Conservation (phyloP, 257 asterid species). For the Mitragyna speciosa region DNA sequence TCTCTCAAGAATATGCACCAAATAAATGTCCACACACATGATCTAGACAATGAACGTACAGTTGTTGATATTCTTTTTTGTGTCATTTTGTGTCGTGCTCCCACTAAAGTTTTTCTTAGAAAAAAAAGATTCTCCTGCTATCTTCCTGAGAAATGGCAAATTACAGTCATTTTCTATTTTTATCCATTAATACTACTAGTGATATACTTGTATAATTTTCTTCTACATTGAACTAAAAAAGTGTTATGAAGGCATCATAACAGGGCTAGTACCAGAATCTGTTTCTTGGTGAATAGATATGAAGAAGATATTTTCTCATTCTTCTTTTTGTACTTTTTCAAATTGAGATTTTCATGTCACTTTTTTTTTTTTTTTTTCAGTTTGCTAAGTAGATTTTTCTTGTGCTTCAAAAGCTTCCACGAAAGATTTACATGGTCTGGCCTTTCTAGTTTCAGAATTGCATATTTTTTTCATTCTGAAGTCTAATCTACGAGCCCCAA, state of each 20-base stretch:
- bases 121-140: constrained; percentile 19
- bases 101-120: background rate
- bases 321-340: background rate
- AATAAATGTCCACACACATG: constrained; percentile 11
- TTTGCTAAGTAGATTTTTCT: constrained; percentile 13
- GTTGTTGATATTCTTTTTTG: background rate
- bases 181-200: background rate
- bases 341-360: constrained; percentile 11
- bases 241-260: background rate
- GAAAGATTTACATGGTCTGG: constrained; percentile 31
- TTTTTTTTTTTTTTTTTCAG: background rate
- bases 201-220: background rate
- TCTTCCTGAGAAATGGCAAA: background rate
- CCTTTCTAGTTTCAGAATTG: constrained; percentile 30
- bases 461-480: constrained; percentile 31
- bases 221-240: background rate
- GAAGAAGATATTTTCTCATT: background rate
- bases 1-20: constrained; percentile 5
- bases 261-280: background rate
- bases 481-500: constrained; percentile 51
- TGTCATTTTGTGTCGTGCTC: background rate
- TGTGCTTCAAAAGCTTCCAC: constrained; percentile 37
- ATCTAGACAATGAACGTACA: background rate
- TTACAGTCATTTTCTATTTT: constrained; percentile 3
- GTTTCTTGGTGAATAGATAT: background rate